These are phyloP conservation scores for Brettanomyces sp. DNA, from an alignment of 805 yeast genomes.

Conservation along the genomic window DNA sequence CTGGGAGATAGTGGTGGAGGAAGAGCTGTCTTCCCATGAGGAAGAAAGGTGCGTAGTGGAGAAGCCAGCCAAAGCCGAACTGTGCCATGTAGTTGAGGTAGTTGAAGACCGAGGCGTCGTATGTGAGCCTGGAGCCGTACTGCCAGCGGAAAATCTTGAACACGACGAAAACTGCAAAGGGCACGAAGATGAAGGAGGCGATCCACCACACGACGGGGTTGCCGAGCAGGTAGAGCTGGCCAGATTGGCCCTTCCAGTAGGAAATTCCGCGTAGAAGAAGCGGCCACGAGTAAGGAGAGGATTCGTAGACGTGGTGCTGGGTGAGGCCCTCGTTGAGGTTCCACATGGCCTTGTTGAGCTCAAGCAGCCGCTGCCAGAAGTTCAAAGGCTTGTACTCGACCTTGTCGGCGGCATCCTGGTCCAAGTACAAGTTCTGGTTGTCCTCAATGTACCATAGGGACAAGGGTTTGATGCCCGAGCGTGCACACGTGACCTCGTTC, in stretches of 20 bases:
- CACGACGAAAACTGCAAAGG: constrained; percentile 40
- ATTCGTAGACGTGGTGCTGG: constrained; percentile 62
- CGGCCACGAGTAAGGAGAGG: constrained; percentile 70
- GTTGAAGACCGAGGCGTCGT: constrained; percentile 48
- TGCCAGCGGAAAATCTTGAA: constrained; percentile 55
- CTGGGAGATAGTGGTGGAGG: constrained; percentile 89
- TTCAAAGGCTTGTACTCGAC: constrained; percentile 44
- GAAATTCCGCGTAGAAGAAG: constrained; percentile 67
- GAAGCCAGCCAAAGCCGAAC: constrained; percentile 58
- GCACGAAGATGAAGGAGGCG: constrained; percentile 41
- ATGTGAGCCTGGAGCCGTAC: constrained; percentile 34
- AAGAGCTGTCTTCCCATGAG: constrained; percentile 90
- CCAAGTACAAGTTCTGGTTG: constrained; percentile 43
- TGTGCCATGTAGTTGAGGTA: constrained; percentile 55
- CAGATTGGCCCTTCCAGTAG: constrained; percentile 55
- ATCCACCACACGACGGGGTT: constrained; percentile 79
- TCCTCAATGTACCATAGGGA: constrained; percentile 69
- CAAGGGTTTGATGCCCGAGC: constrained; percentile 52
- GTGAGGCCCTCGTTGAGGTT: constrained; percentile 60
- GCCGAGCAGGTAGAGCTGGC: constrained; percentile 63
- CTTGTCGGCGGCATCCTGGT: constrained; percentile 33
- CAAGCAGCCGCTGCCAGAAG: constrained; percentile 52
- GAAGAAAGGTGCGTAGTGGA: constrained; percentile 69
- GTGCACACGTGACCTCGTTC: constrained; percentile 77
- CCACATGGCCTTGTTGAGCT: constrained; percentile 72